phyloP scores from a whole-genome alignment of 2,329 filamentous ascomycete species.

The Aspergillus sp. region DNA sequence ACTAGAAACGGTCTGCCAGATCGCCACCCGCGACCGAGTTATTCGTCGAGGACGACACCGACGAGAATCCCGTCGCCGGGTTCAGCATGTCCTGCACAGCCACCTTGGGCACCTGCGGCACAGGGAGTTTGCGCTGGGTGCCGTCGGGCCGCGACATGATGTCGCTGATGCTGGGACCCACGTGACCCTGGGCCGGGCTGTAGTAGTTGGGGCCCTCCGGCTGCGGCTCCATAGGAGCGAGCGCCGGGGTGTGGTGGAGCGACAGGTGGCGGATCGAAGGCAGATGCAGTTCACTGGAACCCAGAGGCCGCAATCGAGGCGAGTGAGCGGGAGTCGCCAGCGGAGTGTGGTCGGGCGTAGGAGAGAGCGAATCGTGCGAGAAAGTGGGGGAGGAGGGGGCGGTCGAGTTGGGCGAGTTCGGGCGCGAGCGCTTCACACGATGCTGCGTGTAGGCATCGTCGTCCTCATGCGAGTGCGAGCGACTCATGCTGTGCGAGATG shows the following conservation, averaged over 20 bases:
- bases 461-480: slow-evolving; percentile 77
- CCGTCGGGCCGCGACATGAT: slow-evolving; percentile 90
- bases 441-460: slow-evolving; percentile 68
- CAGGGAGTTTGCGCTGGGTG: slow-evolving; percentile 83
- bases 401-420: slow-evolving; percentile 92
- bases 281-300: slow-evolving; percentile 70
- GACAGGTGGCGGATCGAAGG: slow-evolving; percentile 78
- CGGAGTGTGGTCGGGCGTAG: slow-evolving; percentile 97
- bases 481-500: slow-evolving; percentile 79
- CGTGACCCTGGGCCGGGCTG: slow-evolving; percentile 55
- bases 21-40: slow-evolving; percentile 76
- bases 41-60: slow-evolving; percentile 72
- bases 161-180: slow-evolving; percentile 80
- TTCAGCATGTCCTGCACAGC: slow-evolving; percentile 82
- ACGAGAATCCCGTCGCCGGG: slow-evolving; percentile 64
- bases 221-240: slow-evolving; percentile 69
- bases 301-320: slow-evolving; percentile 79
- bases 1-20: slow-evolving; percentile 56
- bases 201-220: slow-evolving; percentile 60
- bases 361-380: slow-evolving; percentile 91
- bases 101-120: slow-evolving; percentile 84
- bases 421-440: slow-evolving; percentile 82
- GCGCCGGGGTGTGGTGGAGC: slow-evolving; percentile 64
- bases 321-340: slow-evolving; percentile 94
- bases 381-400: slow-evolving; percentile 95